These are phyloP conservation scores for Oxyria digyna DNA, from an alignment of 148 eudicot genomes.

Conservation along the genomic window DNA sequence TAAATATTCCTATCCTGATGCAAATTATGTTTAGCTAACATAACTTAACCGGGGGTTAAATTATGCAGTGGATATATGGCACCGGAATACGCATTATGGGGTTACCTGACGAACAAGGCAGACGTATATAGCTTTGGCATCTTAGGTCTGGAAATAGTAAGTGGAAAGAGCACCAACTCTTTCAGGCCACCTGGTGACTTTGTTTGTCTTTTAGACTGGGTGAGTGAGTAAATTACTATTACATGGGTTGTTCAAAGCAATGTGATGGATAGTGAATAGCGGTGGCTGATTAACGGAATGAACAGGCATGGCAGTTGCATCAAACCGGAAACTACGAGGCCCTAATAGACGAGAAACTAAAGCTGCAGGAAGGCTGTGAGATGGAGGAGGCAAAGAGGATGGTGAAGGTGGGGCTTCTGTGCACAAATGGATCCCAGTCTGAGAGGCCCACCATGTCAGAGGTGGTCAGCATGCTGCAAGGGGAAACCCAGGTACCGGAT, in stretches of 20 bases:
- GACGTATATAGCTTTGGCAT: constrained; percentile 2
- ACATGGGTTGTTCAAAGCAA: not conserved
- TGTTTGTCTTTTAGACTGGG: constrained; percentile 1
- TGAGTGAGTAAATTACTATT: too few species aligned
- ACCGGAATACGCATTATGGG: constrained; percentile 41
- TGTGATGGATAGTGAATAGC: too few species aligned
- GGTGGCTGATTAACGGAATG: too few species aligned
- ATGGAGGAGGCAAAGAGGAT: constrained; percentile 23
- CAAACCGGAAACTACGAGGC: constrained; percentile 28
- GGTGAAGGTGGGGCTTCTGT: constrained; percentile 27
- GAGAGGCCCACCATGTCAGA: constrained; percentile 22
- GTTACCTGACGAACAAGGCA: not conserved
- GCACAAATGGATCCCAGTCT: constrained; percentile 34
- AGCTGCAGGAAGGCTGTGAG: constrained; percentile 9
- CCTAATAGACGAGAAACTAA: constrained; percentile 19
- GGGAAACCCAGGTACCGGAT: not conserved
- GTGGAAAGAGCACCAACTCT: not conserved
- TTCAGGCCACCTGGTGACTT: not conserved
- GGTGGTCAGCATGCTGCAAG: not conserved
- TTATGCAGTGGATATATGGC: constrained; percentile 61
- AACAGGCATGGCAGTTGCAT: constrained; percentile 21
- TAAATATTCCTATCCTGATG: too few species aligned
- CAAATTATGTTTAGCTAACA: too few species aligned
- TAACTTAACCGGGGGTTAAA: too few species aligned
- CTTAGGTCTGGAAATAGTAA: not conserved